phyloP scores from a whole-genome alignment of 345 rosid species.

The Eucalyptus caleyi region DNA sequence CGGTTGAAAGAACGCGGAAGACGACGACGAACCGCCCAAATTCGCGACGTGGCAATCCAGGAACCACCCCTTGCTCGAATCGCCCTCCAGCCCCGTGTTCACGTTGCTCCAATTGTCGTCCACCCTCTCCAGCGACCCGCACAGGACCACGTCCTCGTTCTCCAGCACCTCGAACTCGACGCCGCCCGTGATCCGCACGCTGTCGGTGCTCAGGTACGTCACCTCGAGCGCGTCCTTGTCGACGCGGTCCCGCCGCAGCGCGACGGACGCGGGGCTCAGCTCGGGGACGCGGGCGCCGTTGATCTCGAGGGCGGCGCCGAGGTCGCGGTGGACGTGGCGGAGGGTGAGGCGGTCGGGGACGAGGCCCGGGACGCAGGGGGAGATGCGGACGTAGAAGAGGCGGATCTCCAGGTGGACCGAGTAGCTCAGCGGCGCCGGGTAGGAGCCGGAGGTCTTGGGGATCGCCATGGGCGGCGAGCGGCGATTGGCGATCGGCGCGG shows the following conservation, averaged over 20 bases:
- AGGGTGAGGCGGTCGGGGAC: slow-evolving; percentile 67
- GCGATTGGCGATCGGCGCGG: too few species aligned
- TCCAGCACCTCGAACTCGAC: slow-evolving; percentile 75
- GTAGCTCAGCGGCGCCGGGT: slow-evolving; percentile 13
- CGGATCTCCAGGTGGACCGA: slow-evolving; percentile 84
- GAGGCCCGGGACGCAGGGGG: slow-evolving; percentile 37
- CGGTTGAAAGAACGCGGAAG: slow-evolving; percentile 35
- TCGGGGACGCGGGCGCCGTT: slow-evolving; percentile 65
- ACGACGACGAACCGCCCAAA: slow-evolving; percentile 19
- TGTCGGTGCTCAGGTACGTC: slow-evolving; percentile 77
- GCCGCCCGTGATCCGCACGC: slow-evolving; percentile 66
- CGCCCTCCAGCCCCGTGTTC: slow-evolving; percentile 11
- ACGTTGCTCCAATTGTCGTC: slow-evolving; percentile 52
- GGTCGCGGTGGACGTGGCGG: slow-evolving; percentile 57
- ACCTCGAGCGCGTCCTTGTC: slow-evolving; percentile 68
- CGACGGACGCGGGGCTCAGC: slow-evolving; percentile 34
- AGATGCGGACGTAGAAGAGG: slow-evolving; percentile 68
- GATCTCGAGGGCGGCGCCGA: slow-evolving; percentile 73
- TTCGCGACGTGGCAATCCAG: slow-evolving; percentile 62
- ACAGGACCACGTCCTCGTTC: slow-evolving; percentile 38
- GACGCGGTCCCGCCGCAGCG: slow-evolving; percentile 70
- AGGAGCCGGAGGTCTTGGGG: not conserved
- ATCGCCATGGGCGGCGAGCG: not conserved
- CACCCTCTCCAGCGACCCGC: slow-evolving; percentile 73
- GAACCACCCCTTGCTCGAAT: slow-evolving; percentile 59